phyloP scores from a whole-genome alignment of 78 protist species.

The Dictyostelium purpureum region DNA sequence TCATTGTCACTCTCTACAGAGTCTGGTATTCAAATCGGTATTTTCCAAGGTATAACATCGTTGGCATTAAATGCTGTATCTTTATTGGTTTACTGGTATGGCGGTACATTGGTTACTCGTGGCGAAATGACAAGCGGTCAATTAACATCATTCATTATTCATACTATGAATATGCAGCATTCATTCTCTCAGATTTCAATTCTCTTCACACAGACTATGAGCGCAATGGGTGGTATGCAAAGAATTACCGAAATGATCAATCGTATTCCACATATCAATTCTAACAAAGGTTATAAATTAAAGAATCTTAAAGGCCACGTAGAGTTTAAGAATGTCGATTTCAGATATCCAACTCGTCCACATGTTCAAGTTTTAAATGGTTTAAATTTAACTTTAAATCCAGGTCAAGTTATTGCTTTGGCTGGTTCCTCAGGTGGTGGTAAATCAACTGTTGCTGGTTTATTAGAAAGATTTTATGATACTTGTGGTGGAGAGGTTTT shows the following conservation, averaged over 20 bases:
- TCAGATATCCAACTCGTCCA: constrained; percentile 88
- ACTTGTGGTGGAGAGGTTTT: constrained; percentile 77
- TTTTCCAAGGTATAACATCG: constrained; percentile 58
- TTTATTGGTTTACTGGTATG: constrained; percentile 86
- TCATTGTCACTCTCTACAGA: constrained; percentile 24
- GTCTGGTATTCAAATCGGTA: constrained; percentile 52
- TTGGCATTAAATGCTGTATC: constrained; percentile 40
- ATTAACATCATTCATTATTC: constrained; percentile 82
- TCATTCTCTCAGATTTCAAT: constrained; percentile 54
- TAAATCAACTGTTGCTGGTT: constrained; percentile 83
- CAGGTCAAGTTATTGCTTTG: constrained; percentile 80
- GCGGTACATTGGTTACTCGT: constrained; percentile 83
- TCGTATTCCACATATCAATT: neutral
- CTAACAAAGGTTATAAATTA: neutral
- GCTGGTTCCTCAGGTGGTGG: constrained; percentile 94
- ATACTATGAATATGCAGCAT: constrained; percentile 69
- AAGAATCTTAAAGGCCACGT: constrained; percentile 10
- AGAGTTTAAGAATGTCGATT: constrained; percentile 80
- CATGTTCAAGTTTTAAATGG: constrained; percentile 61
- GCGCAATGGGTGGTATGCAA: constrained; percentile 54
- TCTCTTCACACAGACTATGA: constrained; percentile 42
- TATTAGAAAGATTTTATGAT: constrained; percentile 91
- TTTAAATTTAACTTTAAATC: constrained; percentile 32
- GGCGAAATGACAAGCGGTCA: constrained; percentile 75
- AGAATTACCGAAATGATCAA: constrained; percentile 50